Base-by-base conservation (phyloP, 1,139 yeast genomes). In the Diutina pseudorugosa region DNA sequence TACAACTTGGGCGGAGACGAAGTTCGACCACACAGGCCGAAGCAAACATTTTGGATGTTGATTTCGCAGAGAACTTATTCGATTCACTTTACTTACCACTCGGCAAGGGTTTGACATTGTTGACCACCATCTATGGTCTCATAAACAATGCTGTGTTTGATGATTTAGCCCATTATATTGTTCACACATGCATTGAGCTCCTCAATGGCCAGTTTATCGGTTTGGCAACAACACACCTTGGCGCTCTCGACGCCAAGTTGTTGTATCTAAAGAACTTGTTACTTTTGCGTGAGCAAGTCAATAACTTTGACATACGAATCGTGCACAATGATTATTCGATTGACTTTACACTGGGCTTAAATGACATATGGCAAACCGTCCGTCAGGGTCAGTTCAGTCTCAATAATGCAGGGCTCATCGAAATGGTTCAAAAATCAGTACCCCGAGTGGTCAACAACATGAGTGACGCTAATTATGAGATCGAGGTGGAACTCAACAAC, bases 381-480 rank as follows among this genome's bases (percentile, higher is more conserved):
- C 62, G 66, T 50, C 63, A 61, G 21, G 74, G 77, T 14, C 67
- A 67, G 41, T 66, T 73, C 41, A 61, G 64, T 47, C 62, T 66
- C 52, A 65, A 66, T 52, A 52, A 52, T 42, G 59, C 72, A 7
- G 80, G 82, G 1, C 72, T 82, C 51, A 67, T 83, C 52, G 82
- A 78, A 56, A 65, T 84, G 51, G 85, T 88, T 4, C 73, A 78
- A 55, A 87, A 82, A 42, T 75, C 89, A 1, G 87, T 84, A 2
- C 97, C 97, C 0, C 82, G 79, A 57, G 88, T 89, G n/a, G 85
- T 87, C 12, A 84, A 82, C 60, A 85, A 87, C 63, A 85, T 85
- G 88, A 78, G 84, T 51, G 97, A 91, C 66, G 95, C 96, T 21
- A 80, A 88, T 58, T 74, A 67, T 51, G 97, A 90, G 64, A 72